Evolutionary conservation across 352 stramenopile genomes (phyloP).

Genomic region (Phytopythium boreale): DNA sequence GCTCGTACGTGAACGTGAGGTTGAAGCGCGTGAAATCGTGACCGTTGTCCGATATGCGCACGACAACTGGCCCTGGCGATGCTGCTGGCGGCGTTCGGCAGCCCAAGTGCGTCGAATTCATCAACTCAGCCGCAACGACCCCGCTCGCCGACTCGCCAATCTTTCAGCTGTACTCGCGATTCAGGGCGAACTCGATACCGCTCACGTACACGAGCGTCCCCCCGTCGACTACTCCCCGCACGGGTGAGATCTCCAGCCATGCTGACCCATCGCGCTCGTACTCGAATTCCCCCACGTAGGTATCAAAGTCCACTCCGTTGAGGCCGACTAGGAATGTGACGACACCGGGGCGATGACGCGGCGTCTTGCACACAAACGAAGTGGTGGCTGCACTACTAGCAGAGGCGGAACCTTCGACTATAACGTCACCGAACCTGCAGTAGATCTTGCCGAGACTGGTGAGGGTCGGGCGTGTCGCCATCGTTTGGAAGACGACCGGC

Average conservation of each 20-base stretch:
- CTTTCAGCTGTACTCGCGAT: slow-evolving; percentile 39
- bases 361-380: slow-evolving; percentile 28
- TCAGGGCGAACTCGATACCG: slow-evolving; percentile 23
- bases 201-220: slow-evolving; percentile 56
- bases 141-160: slow-evolving; percentile 28
- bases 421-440: slow-evolving; percentile 53
- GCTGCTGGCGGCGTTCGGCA: slow-evolving; percentile 47
- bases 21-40: slow-evolving; percentile 50
- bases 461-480: slow-evolving; percentile 11
- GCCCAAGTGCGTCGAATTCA: slow-evolving; percentile 49
- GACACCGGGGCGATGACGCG: slow-evolving; percentile 3
- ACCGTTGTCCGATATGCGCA: slow-evolving; percentile 54
- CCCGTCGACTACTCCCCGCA: slow-evolving; percentile 38
- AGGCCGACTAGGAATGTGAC: slow-evolving; percentile 36
- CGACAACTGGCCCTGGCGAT: slow-evolving; percentile 24
- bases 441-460: slow-evolving; percentile 21
- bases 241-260: slow-evolving; percentile 27
- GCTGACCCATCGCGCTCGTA: slow-evolving; percentile 27
- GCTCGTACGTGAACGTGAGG: slow-evolving; percentile 52
- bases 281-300: slow-evolving; percentile 40
- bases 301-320: slow-evolving; percentile 55
- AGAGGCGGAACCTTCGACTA: slow-evolving; percentile 24
- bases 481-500: slow-evolving; percentile 30
- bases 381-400: neutral
- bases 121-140: slow-evolving; percentile 38